Evolutionary conservation across 73 alveolate genomes (phyloP), one percentile per base, ranked within the genome.

Genomic region (Diophrys sp.): DNA sequence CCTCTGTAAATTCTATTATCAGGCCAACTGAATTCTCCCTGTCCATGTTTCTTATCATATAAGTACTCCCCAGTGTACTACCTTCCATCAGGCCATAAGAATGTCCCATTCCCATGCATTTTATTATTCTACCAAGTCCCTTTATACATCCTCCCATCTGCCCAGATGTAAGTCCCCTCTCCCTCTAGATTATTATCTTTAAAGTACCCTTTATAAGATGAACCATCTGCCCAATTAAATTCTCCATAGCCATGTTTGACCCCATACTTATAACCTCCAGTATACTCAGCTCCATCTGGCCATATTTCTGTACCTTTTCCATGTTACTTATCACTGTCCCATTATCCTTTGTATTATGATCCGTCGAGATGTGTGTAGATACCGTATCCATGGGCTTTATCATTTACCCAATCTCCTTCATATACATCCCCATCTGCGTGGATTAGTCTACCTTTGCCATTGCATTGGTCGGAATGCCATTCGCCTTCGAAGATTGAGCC

Each of bases 101-200:
- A 87, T 66, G 78, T 56, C 0, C 91, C 94, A 78, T n/a, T n/a
- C n/a, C n/a, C n/a, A n/a, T n/a, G n/a, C n/a, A n/a, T n/a, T n/a
- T n/a, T n/a, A n/a, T n/a, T 74, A 54, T 94, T 88, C 29, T 79
- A 56, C 98, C 98, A 94, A 68, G 79, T 56, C 44, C 98, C 98
- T 79, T 57, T 89, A 81, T 92, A 94, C 71, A 77, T 90, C 18
- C 95, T 96, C 5, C 97, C 96, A 72, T 95, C 91, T 75, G 84
- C 91, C 75, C 90, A 96, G 29, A 79, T 77, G 79, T 89, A 91
- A 32, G 89, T 94, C 25, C 98, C 98, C 55, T 89, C 81, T n/a
- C 98, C 98, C 70, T 90, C 91, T 31, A 95, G 95, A 68, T 89
- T 85, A 87, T 94, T 95, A 72, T 90, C 89, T 55, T 79, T 72